Base-by-base conservation (phyloP, 768 basidiomycete species). In the Leccinellum luteum region DNA sequence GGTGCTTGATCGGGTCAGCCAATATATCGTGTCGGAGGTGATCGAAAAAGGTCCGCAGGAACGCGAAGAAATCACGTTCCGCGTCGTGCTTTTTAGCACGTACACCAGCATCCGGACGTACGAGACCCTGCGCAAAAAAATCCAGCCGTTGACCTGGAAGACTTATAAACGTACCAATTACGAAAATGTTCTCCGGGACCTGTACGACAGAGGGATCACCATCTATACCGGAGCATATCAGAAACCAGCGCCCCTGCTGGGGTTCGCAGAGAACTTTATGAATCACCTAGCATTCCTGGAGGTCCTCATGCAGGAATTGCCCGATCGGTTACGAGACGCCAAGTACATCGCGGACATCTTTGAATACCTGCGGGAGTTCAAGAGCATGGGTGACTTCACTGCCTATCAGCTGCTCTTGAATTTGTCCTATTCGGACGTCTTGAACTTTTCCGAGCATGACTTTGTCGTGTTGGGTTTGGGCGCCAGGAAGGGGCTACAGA, bases 31-130 rank as follows among this genome's bases (percentile, higher is more conserved):
- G 31, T 64, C 69, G 6, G 79, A 89, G 55, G 88, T 92, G 58
- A 84, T 92, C 59, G 79, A 85, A 62, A 81, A 83, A 64, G 89
- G 89, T 38, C 75, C 82, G 3, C 85, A 85, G 62, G 71, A 76
- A 30, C 78, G 80, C 21, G 71, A 73, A 14, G 90, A 92, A 69
- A 68, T 89, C 53, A 79, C 82, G 23, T 92, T 92, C 62, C 86
- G 90, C 47, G 79, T 92, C 55, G 61, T 81, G 57, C 76, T 92
- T 41, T 92, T 88, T 77, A 86, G 85, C 64, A 76, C 75, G 13
- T 92, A 87, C 75, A 89, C 85, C 61, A 84, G 74, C 62, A 84
- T 87, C 45, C 81, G 81, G 56, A 92, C 90, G 9, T 92, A 87
- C 82, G 81, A 89, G 67, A 72, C 79, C 17, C 75, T 92, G 27